Conservation (phyloP, 176 grass and related monocot species). For the Aegilops speltoides region DNA sequence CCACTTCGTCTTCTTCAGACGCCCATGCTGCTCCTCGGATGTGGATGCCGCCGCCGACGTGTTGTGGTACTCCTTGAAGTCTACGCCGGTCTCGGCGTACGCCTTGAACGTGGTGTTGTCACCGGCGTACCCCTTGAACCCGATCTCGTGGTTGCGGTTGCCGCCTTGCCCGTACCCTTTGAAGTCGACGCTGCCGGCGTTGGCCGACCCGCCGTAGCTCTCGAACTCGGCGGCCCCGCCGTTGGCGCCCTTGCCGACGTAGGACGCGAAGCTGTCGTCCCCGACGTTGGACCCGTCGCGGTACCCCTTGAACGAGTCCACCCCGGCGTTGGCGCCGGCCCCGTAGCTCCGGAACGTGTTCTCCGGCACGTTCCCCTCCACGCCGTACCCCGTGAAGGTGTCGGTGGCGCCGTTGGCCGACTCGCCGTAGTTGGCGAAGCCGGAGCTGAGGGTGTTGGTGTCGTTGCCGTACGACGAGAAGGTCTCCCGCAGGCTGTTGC, state of each 20-base stretch:
- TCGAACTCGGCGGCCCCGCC: constrained; percentile 57
- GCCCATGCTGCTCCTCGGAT: not conserved
- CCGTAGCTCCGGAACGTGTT: constrained; percentile 70
- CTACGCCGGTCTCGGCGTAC: constrained; percentile 59
- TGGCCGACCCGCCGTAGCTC: constrained; percentile 65
- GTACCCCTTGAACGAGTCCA: constrained; percentile 73
- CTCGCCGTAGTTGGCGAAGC: constrained; percentile 68
- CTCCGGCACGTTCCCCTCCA: constrained; percentile 56
- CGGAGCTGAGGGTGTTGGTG: constrained; percentile 59
- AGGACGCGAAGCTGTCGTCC: constrained; percentile 69
- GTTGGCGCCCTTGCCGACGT: constrained; percentile 62
- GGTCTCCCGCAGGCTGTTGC: constrained; percentile 46
- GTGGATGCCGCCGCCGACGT: not conserved
- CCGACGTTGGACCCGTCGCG: constrained; percentile 68
- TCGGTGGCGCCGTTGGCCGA: constrained; percentile 69
- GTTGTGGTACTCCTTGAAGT: constrained; percentile 72
- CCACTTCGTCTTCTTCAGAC: constrained; percentile 34
- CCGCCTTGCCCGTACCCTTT: constrained; percentile 65
- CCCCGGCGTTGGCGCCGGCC: constrained; percentile 52
- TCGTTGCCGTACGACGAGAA: constrained; percentile 70
- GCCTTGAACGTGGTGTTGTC: constrained; percentile 61
- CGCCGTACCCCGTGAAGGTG: constrained; percentile 53
- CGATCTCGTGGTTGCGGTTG: constrained; percentile 66
- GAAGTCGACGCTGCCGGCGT: constrained; percentile 45
- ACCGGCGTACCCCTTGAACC: constrained; percentile 53